Conservation (phyloP, 352 stramenopile genomes). For the Phytophthora tentaculata region DNA sequence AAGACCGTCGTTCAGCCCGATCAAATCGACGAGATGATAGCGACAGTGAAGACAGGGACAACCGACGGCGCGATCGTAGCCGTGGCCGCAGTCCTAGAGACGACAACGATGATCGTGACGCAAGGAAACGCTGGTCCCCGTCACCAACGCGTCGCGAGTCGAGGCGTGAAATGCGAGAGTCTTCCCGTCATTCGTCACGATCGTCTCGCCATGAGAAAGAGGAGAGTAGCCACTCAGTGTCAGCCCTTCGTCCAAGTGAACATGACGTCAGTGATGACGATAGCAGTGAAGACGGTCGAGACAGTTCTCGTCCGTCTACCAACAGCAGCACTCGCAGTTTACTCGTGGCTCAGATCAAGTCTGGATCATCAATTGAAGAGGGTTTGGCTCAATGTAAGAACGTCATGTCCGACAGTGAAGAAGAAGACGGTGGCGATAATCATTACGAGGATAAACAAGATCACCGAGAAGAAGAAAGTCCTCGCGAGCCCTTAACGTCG, state of each 20-base stretch:
- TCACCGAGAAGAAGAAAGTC: constrained; percentile 48
- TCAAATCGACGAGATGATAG: constrained; percentile 24
- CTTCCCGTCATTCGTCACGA: constrained; percentile 1
- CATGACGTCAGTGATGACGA: constrained; percentile 30
- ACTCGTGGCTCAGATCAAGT: constrained; percentile 72
- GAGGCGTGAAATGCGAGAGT: constrained; percentile 10
- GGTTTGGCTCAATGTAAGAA: constrained; percentile 15
- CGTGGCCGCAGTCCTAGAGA: too few species aligned
- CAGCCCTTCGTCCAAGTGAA: constrained; percentile 11
- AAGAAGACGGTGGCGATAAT: constrained; percentile 37
- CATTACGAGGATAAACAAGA: constrained; percentile 38
- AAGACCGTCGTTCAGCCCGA: constrained; percentile 14
- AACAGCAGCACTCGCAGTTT: constrained; percentile 42
- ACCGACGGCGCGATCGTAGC: constrained; percentile 7
- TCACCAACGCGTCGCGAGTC: constrained; percentile 22
- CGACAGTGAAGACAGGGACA: constrained; percentile 15
- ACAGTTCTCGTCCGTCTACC: constrained; percentile 33
- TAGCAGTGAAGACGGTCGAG: constrained; percentile 39
- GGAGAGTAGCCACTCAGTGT: constrained; percentile 2
- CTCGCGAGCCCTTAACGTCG: constrained; percentile 30
- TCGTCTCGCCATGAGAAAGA: constrained; percentile 12
- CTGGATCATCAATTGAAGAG: constrained; percentile 31
- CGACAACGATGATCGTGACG: background rate
- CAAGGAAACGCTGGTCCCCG: constrained; percentile 17
- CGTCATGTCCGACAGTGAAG: constrained; percentile 41